phyloP scores from a whole-genome alignment of 2,329 filamentous ascomycete species.

The Hymenoscyphus infarciens region DNA sequence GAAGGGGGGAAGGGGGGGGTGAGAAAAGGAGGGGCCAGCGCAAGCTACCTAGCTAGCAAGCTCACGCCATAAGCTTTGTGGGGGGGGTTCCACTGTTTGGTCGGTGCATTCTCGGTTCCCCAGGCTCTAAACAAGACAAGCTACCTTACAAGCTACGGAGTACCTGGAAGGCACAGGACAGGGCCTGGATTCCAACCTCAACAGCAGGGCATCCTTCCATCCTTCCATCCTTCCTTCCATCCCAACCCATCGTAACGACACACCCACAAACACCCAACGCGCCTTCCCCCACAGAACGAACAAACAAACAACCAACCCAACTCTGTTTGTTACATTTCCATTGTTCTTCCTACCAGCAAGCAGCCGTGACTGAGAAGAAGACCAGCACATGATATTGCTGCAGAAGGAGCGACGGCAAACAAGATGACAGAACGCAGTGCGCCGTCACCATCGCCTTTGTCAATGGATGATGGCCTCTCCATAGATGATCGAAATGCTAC shows the following conservation, averaged over 20 bases:
- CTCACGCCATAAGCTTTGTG: conserved; percentile 2
- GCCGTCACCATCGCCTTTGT: conserved; percentile 27
- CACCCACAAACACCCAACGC: not conserved
- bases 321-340: not conserved
- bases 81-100: not conserved
- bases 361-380: not conserved
- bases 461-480: conserved; percentile 25
- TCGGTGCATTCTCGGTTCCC: not conserved
- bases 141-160: too few species aligned
- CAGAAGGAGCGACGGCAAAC: conserved; percentile 1
- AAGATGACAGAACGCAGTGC: conserved; percentile 22
- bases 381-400: not conserved
- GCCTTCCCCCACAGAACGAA: not conserved
- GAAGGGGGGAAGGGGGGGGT: not conserved
- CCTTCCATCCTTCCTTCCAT: too few species aligned
- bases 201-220: not conserved
- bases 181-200: not conserved
- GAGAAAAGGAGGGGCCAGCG: not conserved
- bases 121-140: not conserved
- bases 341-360: not conserved
- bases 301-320: too few species aligned
- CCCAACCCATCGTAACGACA: not conserved
- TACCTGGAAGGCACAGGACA: not conserved
- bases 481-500: conserved; percentile 30
- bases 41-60: not conserved